These are phyloP conservation scores for Daldinia concentrica DNA, from an alignment of 495 filamentous ascomycete species.

Conservation along the genomic window DNA sequence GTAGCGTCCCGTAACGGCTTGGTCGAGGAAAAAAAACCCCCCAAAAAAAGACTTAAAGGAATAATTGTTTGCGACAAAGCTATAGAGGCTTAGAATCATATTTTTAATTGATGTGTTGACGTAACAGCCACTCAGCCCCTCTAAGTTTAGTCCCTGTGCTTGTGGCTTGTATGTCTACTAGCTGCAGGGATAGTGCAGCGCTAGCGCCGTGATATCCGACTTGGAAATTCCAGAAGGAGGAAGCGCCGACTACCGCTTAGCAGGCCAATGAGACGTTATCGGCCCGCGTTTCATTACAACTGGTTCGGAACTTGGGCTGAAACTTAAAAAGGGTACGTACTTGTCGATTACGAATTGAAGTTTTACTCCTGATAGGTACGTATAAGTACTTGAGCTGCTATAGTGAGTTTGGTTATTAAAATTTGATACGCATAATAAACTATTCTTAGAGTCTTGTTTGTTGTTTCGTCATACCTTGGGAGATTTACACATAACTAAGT, in stretches of 20 bases:
- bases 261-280: slow-evolving; percentile 24
- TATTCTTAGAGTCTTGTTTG: no score
- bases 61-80: background rate
- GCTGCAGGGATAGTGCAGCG: slow-evolving; percentile 12
- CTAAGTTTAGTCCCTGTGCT: background rate
- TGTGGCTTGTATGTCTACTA: slow-evolving; percentile 21
- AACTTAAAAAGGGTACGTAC: slow-evolving; percentile 33
- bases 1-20: background rate
- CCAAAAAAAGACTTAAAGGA: no score
- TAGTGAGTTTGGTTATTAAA: no score
- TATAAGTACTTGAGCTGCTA: background rate
- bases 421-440: no score
- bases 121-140: slow-evolving; percentile 11
- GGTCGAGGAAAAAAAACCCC: background rate
- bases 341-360: background rate
- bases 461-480: no score
- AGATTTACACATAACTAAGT: no score
- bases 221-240: slow-evolving; percentile 29
- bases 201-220: slow-evolving; percentile 18
- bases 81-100: background rate
- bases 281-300: slow-evolving; percentile 28
- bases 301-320: slow-evolving; percentile 21
- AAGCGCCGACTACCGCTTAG: slow-evolving; percentile 34
- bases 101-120: slow-evolving; percentile 4
- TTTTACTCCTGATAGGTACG: background rate